Evolutionary conservation across 2,329 filamentous ascomycete genomes (phyloP).

Genomic region (Cladosporium sp.): DNA sequence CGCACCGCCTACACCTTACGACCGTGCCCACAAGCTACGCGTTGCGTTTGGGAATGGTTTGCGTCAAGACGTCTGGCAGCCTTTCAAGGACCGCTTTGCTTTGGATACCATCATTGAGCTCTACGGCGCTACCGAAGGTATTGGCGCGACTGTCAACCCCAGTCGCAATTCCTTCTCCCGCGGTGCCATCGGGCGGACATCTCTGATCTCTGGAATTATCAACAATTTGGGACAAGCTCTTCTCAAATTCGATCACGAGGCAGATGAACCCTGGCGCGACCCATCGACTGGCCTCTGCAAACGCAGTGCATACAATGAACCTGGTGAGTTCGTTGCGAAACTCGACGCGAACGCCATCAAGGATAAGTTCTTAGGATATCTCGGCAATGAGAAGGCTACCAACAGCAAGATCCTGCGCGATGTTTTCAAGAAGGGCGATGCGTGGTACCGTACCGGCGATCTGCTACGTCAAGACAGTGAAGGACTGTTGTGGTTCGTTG

Average conservation of each 20-base stretch:
- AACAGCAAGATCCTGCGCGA: conserved; percentile 68
- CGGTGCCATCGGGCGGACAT: conserved; percentile 75
- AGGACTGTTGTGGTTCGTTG: conserved; percentile 73
- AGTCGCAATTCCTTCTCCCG: conserved; percentile 67
- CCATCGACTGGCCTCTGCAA: conserved; percentile 66
- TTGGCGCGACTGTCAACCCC: conserved; percentile 66
- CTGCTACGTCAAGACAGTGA: conserved; percentile 67
- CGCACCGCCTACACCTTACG: conserved; percentile 60
- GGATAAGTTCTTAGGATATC: conserved; percentile 75
- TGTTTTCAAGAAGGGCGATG: conserved; percentile 71
- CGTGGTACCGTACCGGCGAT: conserved; percentile 82
- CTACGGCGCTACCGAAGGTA: conserved; percentile 47
- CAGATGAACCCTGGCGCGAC: conserved; percentile 64
- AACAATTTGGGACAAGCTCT: conserved; percentile 52
- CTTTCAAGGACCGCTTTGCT: conserved; percentile 69
- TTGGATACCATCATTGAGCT: conserved; percentile 35
- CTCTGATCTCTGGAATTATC: conserved; percentile 56
- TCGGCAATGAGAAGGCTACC: conserved; percentile 67
- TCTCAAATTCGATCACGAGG: conserved; percentile 67
- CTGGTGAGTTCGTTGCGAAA: conserved; percentile 72
- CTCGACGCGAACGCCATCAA: conserved; percentile 62
- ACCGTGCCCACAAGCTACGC: conserved; percentile 68
- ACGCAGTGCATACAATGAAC: conserved; percentile 53
- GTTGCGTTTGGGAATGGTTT: conserved; percentile 80
- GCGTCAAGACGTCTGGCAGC: conserved; percentile 79